Percentiles rank a stretch among this genome's conserved stretches.
Evolutionary conservation across 1,139 yeast species (phyloP).

Genomic region (Kazachstania sp.): DNA sequence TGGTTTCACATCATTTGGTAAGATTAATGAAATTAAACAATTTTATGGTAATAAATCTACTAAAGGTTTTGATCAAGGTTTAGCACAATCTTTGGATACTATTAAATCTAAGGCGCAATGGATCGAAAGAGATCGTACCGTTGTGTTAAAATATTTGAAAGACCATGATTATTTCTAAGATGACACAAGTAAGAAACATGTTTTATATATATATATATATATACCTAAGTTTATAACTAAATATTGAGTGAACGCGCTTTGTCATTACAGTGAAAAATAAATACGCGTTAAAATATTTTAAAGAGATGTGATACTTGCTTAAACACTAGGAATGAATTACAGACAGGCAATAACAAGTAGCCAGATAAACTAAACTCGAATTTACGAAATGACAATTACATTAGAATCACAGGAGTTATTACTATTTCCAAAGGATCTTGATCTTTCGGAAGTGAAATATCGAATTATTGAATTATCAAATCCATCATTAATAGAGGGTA

Average conservation of each 20-base stretch:
- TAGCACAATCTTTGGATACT: constrained; percentile 64
- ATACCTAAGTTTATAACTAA: not conserved
- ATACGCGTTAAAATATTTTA: not conserved
- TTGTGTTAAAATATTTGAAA: constrained; percentile 47
- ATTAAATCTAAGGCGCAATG: constrained; percentile 55
- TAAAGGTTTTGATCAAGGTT: constrained; percentile 64
- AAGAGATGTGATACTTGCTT: not conserved
- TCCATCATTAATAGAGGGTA: constrained; percentile 21
- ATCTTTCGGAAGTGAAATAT: not conserved
- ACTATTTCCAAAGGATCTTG: constrained; percentile 8
- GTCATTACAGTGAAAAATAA: not conserved
- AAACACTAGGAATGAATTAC: no score
- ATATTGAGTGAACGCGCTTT: no score
- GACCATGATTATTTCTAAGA: constrained; percentile 36
- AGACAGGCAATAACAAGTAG: no score
- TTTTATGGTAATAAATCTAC: constrained; percentile 58
- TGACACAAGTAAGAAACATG: no score
- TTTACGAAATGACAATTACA: not conserved
- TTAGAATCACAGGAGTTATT: constrained; percentile 1
- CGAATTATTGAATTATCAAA: constrained; percentile 19
- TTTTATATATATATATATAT: no score
- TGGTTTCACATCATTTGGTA: constrained; percentile 56
- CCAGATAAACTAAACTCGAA: no score
- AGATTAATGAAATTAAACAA: constrained; percentile 46
- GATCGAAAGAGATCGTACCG: constrained; percentile 54